Evolutionary conservation across 2,329 filamentous ascomycete genomes (phyloP).

Genomic region (Aspergillus sp.): DNA sequence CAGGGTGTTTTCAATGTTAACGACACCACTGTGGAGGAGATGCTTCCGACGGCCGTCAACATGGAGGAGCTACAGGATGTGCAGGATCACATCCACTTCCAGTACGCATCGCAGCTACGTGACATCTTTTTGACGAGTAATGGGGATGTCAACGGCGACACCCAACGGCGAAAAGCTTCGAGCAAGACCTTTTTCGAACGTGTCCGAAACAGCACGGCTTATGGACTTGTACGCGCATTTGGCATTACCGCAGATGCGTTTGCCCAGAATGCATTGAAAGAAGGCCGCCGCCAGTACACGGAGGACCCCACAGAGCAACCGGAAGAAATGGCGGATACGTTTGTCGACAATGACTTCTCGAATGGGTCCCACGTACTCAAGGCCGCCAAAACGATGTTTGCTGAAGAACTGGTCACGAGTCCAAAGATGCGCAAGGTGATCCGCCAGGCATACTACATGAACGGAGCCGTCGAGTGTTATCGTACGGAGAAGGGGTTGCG

Average conservation of each 20-base stretch:
- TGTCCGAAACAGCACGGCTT: constrained; percentile 68
- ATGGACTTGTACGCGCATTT: constrained; percentile 76
- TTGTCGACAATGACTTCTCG: constrained; percentile 62
- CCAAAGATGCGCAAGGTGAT: constrained; percentile 85
- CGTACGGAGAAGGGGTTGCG: constrained; percentile 90
- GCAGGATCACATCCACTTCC: constrained; percentile 93
- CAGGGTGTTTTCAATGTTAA: constrained; percentile 55
- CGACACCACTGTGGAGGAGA: constrained; percentile 69
- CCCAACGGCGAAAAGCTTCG: constrained; percentile 71
- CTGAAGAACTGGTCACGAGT: constrained; percentile 80
- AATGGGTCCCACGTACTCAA: constrained; percentile 67
- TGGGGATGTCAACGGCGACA: constrained; percentile 51
- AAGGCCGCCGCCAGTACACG: constrained; percentile 68
- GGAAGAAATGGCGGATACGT: constrained; percentile 74
- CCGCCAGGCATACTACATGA: constrained; percentile 71
- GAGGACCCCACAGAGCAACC: constrained; percentile 76
- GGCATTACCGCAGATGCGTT: constrained; percentile 84
- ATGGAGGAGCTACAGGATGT: constrained; percentile 96
- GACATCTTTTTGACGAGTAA: constrained; percentile 58
- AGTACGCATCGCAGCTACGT: constrained; percentile 74
- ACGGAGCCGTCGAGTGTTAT: constrained; percentile 74
- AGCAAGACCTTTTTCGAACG: constrained; percentile 74
- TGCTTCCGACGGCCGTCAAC: constrained; percentile 68
- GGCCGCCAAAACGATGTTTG: constrained; percentile 77
- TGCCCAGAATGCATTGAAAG: constrained; percentile 72